Base-by-base conservation (phyloP, 345 rosid species). In the rapeseed (Brassica napus) region DNA sequence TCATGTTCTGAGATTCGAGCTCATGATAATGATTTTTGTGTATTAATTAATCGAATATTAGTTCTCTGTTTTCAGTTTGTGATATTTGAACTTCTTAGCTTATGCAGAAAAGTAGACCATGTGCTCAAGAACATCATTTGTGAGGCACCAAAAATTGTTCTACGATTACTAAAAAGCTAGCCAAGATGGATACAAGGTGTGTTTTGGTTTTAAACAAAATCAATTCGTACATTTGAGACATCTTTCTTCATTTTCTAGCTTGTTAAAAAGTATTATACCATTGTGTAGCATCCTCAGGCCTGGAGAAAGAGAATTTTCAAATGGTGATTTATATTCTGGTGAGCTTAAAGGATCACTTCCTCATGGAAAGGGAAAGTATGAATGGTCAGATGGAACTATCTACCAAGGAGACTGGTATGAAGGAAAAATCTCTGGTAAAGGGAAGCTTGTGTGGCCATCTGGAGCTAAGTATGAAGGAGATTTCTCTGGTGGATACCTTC, bases 401-500 rank as follows among this genome's bases (percentile, higher is more conserved):
- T 94, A 90, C 57, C 91, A 92, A 14, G 98, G 98, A 7, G 91
- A 89, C 30, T 94, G 98, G 98, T 88, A 87, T 79, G 86, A 78
- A 44, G 97, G 97, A 28, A 90, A 91, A 83, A 90, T 94, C 82
- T 85, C 89, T 8, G 97, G 97, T 67, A 90, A 88, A 84, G 98
- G 98, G 74, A 70, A 77, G 69, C 86, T 91, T 68, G 4, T 81
- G 31, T 92, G 97, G 97, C 60, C 88, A 16, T 87, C 94, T 6
- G 97, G 97, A 70, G 90, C 90, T 16, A 90, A 78, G 65, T 92
- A 91, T 24, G 92, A 88, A 66, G 98, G 98, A 68, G 95, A 91
- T 82, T 82, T 94, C 79, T 92, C 94, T 3, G 97, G 97, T 34
- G 94, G 90, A 77, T 89, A 88, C 83, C 90, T 94, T 73, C 97